Evolutionary conservation across 331 rosid genomes (phyloP), one percentile per base, ranked within the genome.

Genomic region (Saraca asoca): DNA sequence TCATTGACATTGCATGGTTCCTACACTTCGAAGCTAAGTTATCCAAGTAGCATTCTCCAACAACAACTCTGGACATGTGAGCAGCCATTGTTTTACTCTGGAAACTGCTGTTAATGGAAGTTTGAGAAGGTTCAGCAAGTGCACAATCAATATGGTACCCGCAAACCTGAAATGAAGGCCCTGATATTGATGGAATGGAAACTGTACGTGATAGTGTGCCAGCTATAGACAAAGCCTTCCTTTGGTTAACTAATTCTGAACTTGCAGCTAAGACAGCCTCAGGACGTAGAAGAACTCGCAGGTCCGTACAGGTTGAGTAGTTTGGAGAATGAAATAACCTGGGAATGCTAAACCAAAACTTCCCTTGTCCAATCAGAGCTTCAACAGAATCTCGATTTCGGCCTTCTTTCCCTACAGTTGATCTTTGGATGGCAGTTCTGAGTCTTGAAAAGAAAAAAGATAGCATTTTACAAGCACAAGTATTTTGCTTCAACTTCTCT

Each of bases 181-280:
- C 91, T 0, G 83, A 88, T 20, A 85, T 85, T 15, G 97, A 90
- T 0, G 97, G 97, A 59, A 65, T 70, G 20, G 92, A 90, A 51
- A 88, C 59, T 0, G 95, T 82, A 1, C 96, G 83, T 0, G 96
- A 94, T 17, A 88, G 44, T 2, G 91, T 81, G 63, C 87, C 96
- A 62, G 85, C 92, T 24, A 80, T 85, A 35, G 96, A 81, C 52
- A 90, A 76, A 5, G 78, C 74, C 80, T 75, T 80, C 38, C 74
- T 80, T 34, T 72, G 78, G 45, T 78, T 75, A 34, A 55, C 80
- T 43, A 80, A 68, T 46, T 87, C 91, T 1, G 75, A 73, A 58
- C 90, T 76, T 0, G 85, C 79, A 66, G 86, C 83, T 3, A 80
- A 66, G 59, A 79, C 79, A 66, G 64, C 46, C 13, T 81, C 80